Percentiles rank a stretch among this genome's conserved stretches.
Evolutionary conservation across 176 grass and related monocot genomes (phyloP).

Genomic region (Avena insularis): DNA sequence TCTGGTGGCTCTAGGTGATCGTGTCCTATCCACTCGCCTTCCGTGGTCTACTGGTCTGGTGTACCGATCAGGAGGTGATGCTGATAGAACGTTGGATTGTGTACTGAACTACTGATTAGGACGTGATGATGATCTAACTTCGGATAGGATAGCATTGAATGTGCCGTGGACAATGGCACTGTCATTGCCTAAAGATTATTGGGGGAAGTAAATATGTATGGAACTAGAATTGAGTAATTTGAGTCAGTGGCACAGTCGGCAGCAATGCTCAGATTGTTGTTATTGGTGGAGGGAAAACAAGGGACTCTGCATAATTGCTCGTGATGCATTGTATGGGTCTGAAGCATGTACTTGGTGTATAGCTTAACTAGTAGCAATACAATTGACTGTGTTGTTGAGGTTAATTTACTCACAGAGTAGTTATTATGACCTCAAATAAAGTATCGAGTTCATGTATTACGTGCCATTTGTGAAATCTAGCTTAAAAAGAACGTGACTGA

Average conservation of each 20-base stretch:
- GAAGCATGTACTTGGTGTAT: background rate
- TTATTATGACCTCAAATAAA: constrained; percentile 25
- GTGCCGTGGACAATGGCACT: background rate
- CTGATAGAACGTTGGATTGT: background rate
- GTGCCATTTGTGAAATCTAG: background rate
- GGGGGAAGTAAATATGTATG: constrained; percentile 31
- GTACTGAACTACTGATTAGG: background rate
- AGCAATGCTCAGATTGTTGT: background rate
- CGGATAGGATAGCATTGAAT: background rate
- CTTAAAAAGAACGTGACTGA: background rate
- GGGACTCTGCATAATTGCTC: background rate
- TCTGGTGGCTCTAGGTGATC: background rate
- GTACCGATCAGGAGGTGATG: background rate
- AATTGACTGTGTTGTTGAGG: background rate
- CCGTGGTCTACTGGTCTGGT: background rate
- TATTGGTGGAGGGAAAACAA: background rate
- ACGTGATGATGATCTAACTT: background rate
- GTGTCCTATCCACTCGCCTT: constrained; percentile 19
- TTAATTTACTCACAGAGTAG: background rate
- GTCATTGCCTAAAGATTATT: background rate
- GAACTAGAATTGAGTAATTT: background rate
- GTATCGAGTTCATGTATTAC: background rate
- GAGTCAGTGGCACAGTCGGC: constrained; percentile 11
- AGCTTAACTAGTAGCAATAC: background rate
- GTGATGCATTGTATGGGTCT: background rate